Evolutionary conservation across 768 basidiomycete genomes (phyloP).

Genomic region (Cystoderma amianthinum): DNA sequence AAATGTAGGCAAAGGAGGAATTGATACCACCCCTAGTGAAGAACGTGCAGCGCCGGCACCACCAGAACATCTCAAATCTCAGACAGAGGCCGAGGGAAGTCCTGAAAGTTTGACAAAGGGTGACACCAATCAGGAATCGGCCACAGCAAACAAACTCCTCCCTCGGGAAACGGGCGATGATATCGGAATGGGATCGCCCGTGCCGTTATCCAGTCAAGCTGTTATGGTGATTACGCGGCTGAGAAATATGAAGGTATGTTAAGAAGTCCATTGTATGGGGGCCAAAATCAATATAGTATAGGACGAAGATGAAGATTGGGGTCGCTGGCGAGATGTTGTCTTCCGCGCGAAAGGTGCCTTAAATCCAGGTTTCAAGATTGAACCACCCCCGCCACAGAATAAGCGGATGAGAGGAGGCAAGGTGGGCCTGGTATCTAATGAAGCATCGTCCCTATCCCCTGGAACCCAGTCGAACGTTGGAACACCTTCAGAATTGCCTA

Average conservation of each 20-base stretch:
- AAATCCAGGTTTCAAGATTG: conserved; percentile 31
- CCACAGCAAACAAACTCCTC: conserved; percentile 43
- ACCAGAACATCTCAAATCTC: conserved; percentile 36
- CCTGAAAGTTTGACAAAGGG: conserved; percentile 37
- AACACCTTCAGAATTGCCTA: too few relatives aligned
- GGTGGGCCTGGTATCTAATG: conserved; percentile 22
- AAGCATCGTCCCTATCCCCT: not conserved
- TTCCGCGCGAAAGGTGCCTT: conserved; percentile 70
- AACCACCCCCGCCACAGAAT: conserved; percentile 53
- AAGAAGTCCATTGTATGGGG: conserved; percentile 1
- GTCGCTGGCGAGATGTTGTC: conserved; percentile 80
- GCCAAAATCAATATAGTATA: conserved; percentile 15
- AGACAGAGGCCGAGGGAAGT: conserved; percentile 35
- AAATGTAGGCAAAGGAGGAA: conserved; percentile 70
- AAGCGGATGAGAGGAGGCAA: conserved; percentile 53
- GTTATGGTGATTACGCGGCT: conserved; percentile 72
- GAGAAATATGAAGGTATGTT: conserved; percentile 72
- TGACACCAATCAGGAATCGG: conserved; percentile 6
- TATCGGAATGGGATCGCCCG: conserved; percentile 84
- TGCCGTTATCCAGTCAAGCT: conserved; percentile 70
- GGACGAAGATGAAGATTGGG: conserved; percentile 88
- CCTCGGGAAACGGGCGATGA: conserved; percentile 84
- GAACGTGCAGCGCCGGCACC: conserved; percentile 59
- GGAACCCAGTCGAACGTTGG: conserved; percentile 5
- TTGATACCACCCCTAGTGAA: conserved; percentile 67